Percentiles rank a stretch among this genome's conserved stretches.
These are phyloP conservation scores for Lecanicillium sp. DNA, from an alignment of 2,329 filamentous ascomycete genomes.

Conservation along the genomic window DNA sequence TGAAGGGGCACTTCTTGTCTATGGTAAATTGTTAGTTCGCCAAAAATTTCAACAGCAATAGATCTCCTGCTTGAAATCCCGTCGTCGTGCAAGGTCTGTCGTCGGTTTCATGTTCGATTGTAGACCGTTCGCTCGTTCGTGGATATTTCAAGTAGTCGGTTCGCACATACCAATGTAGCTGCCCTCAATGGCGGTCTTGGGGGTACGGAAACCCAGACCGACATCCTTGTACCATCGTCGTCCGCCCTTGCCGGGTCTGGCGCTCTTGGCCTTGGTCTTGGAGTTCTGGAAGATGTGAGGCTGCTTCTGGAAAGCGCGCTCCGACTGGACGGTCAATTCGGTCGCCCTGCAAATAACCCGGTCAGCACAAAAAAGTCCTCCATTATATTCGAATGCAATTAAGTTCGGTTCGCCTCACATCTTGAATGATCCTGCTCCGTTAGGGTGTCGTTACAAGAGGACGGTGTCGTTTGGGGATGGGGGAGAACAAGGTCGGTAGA, in stretches of 20 bases:
- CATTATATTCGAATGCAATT: constrained; percentile 11
- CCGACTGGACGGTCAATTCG: constrained; percentile 98
- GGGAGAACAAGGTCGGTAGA: constrained; percentile 25
- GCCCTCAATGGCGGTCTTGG: constrained; percentile 97
- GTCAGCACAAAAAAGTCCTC: constrained; percentile 9
- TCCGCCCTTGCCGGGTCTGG: constrained; percentile 82
- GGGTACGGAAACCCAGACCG: constrained; percentile 97
- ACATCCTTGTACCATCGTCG: constrained; percentile 99
- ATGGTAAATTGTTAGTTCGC: constrained; percentile 14
- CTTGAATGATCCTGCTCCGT: constrained; percentile 34
- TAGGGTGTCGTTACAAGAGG: constrained; percentile 29
- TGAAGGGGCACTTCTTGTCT: constrained; percentile 99
- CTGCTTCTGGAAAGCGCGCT: constrained; percentile 99
- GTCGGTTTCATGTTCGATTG: neutral
- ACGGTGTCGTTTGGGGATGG: constrained; percentile 29
- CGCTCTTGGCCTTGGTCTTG: constrained; percentile 82
- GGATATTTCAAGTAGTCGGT: constrained; percentile 3
- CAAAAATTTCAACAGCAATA: neutral
- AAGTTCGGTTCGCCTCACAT: constrained; percentile 26
- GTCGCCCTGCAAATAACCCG: constrained; percentile 63
- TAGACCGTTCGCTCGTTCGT: constrained; percentile 2
- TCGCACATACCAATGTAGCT: constrained; percentile 89
- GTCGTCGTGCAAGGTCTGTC: constrained; percentile 3
- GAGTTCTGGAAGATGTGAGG: constrained; percentile 99
- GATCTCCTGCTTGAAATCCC: neutral